These are phyloP conservation scores for Nissolia schottii DNA, from an alignment of 306 rosid species.

Conservation along the genomic window DNA sequence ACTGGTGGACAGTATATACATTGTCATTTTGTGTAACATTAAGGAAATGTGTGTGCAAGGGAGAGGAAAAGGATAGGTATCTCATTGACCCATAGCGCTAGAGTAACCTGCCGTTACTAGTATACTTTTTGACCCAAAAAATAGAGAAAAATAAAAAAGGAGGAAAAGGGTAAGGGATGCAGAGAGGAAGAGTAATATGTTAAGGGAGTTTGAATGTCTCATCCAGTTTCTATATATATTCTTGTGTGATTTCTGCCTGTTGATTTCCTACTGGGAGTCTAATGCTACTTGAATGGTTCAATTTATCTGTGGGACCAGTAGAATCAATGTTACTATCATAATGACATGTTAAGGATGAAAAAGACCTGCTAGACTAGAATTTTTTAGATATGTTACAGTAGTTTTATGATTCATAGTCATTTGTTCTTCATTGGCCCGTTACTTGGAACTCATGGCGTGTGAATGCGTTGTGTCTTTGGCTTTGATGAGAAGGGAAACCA, in stretches of 20 bases:
- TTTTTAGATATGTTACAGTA: neutral
- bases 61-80: neutral
- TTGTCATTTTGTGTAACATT: neutral
- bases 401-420: neutral
- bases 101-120: neutral
- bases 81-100: neutral
- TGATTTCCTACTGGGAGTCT: neutral
- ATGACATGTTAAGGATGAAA: neutral
- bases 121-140: no score
- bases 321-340: neutral
- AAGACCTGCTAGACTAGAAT: neutral
- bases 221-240: neutral
- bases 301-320: neutral
- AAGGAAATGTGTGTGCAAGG: neutral
- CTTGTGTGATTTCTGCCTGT: slow-evolving; percentile 7
- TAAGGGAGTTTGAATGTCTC: neutral
- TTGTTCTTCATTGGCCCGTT: neutral
- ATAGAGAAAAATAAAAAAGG: no score
- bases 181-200: neutral
- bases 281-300: neutral
- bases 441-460: neutral
- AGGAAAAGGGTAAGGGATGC: neutral
- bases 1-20: neutral
- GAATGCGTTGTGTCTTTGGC: neutral
- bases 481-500: neutral